Conservation (phyloP, 768 basidiomycete genomes). For the Suillus weaverae region DNA sequence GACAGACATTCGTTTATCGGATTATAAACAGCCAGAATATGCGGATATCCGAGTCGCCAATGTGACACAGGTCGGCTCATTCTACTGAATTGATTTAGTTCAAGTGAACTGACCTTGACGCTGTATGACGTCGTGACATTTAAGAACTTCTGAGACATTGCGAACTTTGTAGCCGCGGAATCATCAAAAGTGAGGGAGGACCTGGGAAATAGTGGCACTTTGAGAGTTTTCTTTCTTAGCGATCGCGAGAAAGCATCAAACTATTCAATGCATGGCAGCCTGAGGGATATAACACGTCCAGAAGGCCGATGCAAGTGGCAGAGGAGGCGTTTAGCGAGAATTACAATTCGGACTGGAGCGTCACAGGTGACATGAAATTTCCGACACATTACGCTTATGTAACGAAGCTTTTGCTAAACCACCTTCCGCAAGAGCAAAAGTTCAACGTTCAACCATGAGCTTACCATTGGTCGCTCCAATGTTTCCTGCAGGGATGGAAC, state of each 20-base stretch:
- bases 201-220: background rate
- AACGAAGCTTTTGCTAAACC: constrained; percentile 14
- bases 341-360: constrained; percentile 1
- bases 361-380: background rate
- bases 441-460: constrained; percentile 16
- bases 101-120: background rate
- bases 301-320: background rate
- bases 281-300: background rate
- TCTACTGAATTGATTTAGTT: background rate
- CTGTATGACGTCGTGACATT: background rate
- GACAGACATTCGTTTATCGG: background rate
- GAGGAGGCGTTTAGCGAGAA: background rate
- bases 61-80: background rate
- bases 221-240: background rate
- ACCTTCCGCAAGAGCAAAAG: background rate
- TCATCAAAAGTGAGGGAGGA: background rate
- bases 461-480: constrained; percentile 60
- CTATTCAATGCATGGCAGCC: background rate
- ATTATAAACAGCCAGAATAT: background rate
- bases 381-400: too few relatives aligned
- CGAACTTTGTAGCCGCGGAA: background rate
- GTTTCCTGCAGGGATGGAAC: constrained; percentile 84
- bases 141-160: background rate
- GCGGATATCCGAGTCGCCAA: background rate
- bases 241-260: background rate